Evolutionary conservation across 768 basidiomycete genomes (phyloP), one percentile per base, ranked within the genome.

Genomic region (Boletus subcaerulescens): DNA sequence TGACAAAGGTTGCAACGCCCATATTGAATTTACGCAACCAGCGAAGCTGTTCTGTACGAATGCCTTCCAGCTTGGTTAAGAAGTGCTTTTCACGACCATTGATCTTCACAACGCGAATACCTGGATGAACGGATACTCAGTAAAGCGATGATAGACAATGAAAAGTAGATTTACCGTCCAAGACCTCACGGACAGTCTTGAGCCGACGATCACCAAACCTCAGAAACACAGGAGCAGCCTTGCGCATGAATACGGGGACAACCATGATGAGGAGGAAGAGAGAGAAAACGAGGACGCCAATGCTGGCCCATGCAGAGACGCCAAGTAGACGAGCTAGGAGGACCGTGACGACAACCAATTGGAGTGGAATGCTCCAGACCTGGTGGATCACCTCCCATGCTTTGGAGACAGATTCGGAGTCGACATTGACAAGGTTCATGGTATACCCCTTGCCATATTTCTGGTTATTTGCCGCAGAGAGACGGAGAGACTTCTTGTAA

Each of bases 201-300:
- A 69, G 61, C 22, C 67, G 68, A 17, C 53, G 60, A 24, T 69
- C 67, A 50, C 67, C 68, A 11, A 67, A 55, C 36, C 53, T 58
- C 63, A 69, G 58, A 51, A 69, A 69, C 53, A 52, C 46, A 14
- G 67, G 67, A 39, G 63, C 65, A 18, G 67, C 68, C 43, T 60
- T 69, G 52, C 65, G 65, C 67, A 69, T 69, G 55, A 69, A 69
- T 38, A 67, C 40, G 4, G 67, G 67, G n/a, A 69, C 65, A 15
- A 69, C 63, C 63, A 67, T 66, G 11, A 69, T 59, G 46, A 69
- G 58, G 39, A 65, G 18, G 45, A 69, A 43, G 43, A 69, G 68
- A 9, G 45, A 52, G 18, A 69, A 43, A 1, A 63, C 38, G 20
- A 69, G 60, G 24, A 65, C 63, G 29, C 68, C 67, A n/a, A 69